phyloP scores from a whole-genome alignment of 148 eudicot genomes.

The Hydrangea macrophylla region DNA sequence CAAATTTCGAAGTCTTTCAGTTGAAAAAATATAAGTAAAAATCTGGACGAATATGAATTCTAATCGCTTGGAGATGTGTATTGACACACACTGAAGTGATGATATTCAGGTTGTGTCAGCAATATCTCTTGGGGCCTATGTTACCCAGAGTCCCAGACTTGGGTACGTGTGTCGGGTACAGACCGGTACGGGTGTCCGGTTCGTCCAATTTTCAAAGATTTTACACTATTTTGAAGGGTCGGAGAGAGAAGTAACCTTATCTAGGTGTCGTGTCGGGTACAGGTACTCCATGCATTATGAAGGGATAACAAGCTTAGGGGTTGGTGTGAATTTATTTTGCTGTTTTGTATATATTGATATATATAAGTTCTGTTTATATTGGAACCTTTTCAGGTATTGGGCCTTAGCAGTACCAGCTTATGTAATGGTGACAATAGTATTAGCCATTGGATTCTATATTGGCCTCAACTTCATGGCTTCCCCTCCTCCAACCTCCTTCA shows the following conservation, averaged over 20 bases:
- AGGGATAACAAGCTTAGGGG: not conserved
- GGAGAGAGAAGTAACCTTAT: too few relatives aligned
- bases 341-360: not conserved
- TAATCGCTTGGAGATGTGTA: not conserved
- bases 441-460: constrained; percentile 66
- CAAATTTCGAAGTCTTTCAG: not conserved
- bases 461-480: constrained; percentile 85
- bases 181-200: too few relatives aligned
- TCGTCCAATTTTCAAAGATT: too few relatives aligned
- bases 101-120: too few relatives aligned
- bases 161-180: too few relatives aligned
- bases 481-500: constrained; percentile 76
- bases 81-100: too few relatives aligned
- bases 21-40: not conserved
- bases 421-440: constrained; percentile 52
- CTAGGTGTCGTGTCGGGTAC: too few relatives aligned
- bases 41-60: too few relatives aligned
- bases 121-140: too few relatives aligned
- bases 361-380: too few relatives aligned
- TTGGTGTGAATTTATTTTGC: not conserved
- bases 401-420: constrained; percentile 81
- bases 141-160: too few relatives aligned
- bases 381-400: constrained; percentile 75
- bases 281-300: not conserved
- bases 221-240: too few relatives aligned